Conservation (phyloP, 306 rosid species). For the Corylus avellana region DNA sequence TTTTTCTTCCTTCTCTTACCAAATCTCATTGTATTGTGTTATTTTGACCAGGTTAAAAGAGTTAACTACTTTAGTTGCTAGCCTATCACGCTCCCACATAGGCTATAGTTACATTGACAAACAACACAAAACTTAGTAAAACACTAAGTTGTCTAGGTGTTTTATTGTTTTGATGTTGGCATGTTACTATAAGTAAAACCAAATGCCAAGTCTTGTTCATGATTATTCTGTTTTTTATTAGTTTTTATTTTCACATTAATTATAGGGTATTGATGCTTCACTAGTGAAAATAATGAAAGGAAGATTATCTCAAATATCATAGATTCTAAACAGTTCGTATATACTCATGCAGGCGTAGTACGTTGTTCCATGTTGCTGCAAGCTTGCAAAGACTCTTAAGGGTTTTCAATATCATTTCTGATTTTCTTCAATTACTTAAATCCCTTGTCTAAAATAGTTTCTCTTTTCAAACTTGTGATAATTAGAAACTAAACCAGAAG, state of each 20-base stretch:
- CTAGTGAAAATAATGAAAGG: not conserved
- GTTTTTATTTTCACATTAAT: not conserved
- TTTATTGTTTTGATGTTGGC: too few species aligned
- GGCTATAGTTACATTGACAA: too few species aligned
- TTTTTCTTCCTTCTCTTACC: too few species aligned
- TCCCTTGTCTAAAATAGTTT: slow-evolving; percentile 35
- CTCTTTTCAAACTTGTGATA: slow-evolving; percentile 59
- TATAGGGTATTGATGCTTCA: not conserved
- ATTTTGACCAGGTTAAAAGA: too few species aligned
- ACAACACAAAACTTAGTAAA: too few species aligned
- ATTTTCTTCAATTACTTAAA: slow-evolving; percentile 29
- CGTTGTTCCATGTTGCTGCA: slow-evolving; percentile 9
- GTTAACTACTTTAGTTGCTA: too few species aligned
- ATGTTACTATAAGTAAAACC: too few species aligned
- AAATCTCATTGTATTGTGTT: too few species aligned
- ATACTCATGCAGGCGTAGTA: not conserved
- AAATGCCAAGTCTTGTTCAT: too few species aligned
- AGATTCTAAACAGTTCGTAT: not conserved
- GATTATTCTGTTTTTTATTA: too few species aligned
- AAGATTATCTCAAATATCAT: not conserved
- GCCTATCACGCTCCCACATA: too few species aligned
- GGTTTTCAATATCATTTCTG: slow-evolving; percentile 12
- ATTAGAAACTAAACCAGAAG: slow-evolving; percentile 20
- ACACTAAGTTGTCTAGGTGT: too few species aligned
- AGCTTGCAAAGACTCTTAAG: slow-evolving; percentile 7